Conservation (phyloP, 2,329 filamentous ascomycete species). For the Dryadomyces quercus-mongolicae region DNA sequence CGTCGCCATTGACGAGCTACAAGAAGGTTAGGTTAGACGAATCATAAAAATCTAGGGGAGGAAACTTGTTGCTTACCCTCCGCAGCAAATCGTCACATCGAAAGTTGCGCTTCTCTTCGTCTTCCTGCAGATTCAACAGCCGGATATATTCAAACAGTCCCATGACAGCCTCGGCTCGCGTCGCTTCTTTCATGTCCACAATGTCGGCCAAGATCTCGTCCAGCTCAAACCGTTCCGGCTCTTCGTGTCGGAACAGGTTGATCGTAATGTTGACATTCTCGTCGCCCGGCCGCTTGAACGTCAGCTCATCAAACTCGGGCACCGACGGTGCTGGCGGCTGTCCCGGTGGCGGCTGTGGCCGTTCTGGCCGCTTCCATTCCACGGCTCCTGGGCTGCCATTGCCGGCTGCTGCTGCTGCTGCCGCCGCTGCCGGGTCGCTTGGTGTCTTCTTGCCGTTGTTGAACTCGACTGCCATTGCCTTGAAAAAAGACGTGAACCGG, state of each 20-base stretch:
- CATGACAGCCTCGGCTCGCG: constrained; percentile 77
- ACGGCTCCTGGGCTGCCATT: constrained; percentile 27
- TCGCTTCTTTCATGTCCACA: constrained; percentile 76
- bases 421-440: background rate
- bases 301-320: constrained; percentile 77
- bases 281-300: constrained; percentile 84
- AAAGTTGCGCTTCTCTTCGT: constrained; percentile 88
- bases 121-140: constrained; percentile 74
- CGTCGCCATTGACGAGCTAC: constrained; percentile 64
- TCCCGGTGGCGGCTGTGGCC: constrained; percentile 28
- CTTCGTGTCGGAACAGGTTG: constrained; percentile 74
- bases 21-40: background rate
- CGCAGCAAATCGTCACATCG: constrained; percentile 76
- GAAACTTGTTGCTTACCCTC: constrained; percentile 57
- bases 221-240: constrained; percentile 71
- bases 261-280: constrained; percentile 87
- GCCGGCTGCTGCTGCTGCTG: too few species aligned
- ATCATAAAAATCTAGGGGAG: background rate
- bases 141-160: constrained; percentile 94
- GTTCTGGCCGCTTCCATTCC: constrained; percentile 77
- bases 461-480: constrained; percentile 62
- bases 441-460: constrained; percentile 42
- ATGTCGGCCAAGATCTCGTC: constrained; percentile 71
- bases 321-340: constrained; percentile 33
- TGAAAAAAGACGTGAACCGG: constrained; percentile 71